phyloP scores from a whole-genome alignment of 306 rosid genomes.

The Ochetophila trinervis region DNA sequence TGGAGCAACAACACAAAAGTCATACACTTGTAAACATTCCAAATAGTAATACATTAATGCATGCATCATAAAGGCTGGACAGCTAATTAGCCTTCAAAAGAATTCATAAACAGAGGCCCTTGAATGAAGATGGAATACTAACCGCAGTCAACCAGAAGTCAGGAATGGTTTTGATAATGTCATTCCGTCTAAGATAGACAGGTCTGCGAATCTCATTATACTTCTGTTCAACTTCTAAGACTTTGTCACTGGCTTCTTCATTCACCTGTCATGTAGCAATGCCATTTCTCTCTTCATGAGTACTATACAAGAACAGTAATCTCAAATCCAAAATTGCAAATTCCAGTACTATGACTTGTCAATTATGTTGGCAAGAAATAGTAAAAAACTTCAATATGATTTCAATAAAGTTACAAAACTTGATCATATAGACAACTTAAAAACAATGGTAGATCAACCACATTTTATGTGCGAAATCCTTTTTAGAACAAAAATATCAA shows the following conservation, averaged over 20 bases:
- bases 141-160: constrained; percentile 91
- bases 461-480: too few relatives aligned
- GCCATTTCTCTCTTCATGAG: constrained; percentile 17
- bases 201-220: constrained; percentile 72
- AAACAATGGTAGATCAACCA: too few relatives aligned
- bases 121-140: constrained; percentile 27
- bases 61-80: background rate
- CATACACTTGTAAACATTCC: constrained; percentile 1
- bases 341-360: background rate
- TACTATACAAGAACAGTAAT: background rate
- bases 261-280: constrained; percentile 48
- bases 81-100: background rate
- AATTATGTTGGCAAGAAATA: background rate
- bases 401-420: background rate
- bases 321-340: constrained; percentile 2
- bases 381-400: background rate
- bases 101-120: background rate
- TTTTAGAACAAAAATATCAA: background rate
- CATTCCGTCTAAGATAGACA: constrained; percentile 55
- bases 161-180: constrained; percentile 68
- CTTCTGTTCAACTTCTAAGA: constrained; percentile 68
- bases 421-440: too few relatives aligned
- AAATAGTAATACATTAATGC: background rate
- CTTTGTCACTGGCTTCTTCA: constrained; percentile 75
- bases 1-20: constrained; percentile 22